phyloP scores from a whole-genome alignment of 768 basidiomycete species.

The Agaricus blazei region DNA sequence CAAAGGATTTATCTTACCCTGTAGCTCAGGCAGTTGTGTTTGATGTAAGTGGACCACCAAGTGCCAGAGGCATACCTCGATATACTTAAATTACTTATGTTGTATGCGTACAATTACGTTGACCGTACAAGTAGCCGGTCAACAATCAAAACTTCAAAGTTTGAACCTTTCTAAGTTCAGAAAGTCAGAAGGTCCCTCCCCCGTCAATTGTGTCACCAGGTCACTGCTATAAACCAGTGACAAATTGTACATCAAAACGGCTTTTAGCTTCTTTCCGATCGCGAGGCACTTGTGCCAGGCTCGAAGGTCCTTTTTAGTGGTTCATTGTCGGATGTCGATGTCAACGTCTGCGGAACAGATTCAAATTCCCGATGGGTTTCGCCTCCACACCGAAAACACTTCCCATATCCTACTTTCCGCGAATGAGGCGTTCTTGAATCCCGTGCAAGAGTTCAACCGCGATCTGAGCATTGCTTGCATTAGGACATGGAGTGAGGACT shows the following conservation, averaged over 20 bases:
- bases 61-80: no score
- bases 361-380: slow-evolving; percentile 66
- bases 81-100: no score
- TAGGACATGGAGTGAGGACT: slow-evolving; percentile 77
- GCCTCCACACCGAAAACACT: slow-evolving; percentile 76
- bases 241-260: slow-evolving; percentile 15
- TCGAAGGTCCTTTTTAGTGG: slow-evolving; percentile 1
- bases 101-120: no score
- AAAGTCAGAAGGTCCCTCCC: no score
- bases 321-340: slow-evolving; percentile 17
- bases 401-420: slow-evolving; percentile 74
- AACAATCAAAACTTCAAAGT: no score
- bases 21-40: no score
- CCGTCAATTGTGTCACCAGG: no score
- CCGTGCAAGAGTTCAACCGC: slow-evolving; percentile 97
- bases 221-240: no score
- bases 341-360: slow-evolving; percentile 17
- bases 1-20: no score
- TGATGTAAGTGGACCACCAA: no score
- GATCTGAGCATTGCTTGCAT: slow-evolving; percentile 92
- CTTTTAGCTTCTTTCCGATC: slow-evolving; percentile 10
- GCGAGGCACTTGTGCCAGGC: slow-evolving; percentile 22
- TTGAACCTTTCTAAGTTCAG: no score
- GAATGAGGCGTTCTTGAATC: slow-evolving; percentile 92
- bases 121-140: no score